A percentile compares a stretch with the other conserved stretches of the same genome.
phyloP scores from a whole-genome alignment of 2,329 filamentous ascomycete species.

The Daldinia sp. region DNA sequence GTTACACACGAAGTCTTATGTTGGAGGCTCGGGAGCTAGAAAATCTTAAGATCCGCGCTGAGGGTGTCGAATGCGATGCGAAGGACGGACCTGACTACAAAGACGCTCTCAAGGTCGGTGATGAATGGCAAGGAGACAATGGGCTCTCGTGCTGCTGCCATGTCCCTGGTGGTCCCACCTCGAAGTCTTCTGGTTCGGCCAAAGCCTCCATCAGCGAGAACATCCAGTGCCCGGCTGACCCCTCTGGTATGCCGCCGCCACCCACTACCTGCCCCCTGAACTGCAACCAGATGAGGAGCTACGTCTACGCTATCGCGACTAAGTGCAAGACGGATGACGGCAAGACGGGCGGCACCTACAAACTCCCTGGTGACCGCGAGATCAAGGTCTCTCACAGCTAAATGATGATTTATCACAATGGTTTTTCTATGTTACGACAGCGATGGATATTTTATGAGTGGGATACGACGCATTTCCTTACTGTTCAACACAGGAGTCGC shows the following conservation, averaged over 20 bases:
- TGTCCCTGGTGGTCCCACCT: conserved; percentile 18
- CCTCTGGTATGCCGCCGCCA: conserved; percentile 23
- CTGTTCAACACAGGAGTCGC: background rate
- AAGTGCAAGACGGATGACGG: conserved; percentile 27
- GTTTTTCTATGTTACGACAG: background rate
- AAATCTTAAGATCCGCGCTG: background rate
- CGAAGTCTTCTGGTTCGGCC: conserved; percentile 19
- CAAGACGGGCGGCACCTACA: conserved; percentile 22
- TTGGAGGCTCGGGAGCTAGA: conserved; percentile 17
- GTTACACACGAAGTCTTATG: conserved; percentile 17
- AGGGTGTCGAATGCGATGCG: conserved; percentile 18
- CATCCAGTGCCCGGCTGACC: conserved; percentile 25
- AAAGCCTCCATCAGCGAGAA: conserved; percentile 29
- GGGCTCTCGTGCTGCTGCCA: conserved; percentile 26
- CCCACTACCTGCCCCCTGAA: conserved; percentile 21
- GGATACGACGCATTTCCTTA: background rate
- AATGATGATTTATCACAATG: background rate
- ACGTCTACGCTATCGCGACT: conserved; percentile 32
- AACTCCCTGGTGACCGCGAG: background rate
- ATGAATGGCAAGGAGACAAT: conserved; percentile 28
- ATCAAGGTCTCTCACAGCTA: conserved; percentile 22
- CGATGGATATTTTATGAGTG: background rate
- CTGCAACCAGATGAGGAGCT: conserved; percentile 28
- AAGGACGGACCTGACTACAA: conserved; percentile 23
- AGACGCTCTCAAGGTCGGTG: conserved; percentile 28